These are phyloP conservation scores for Drechslera avenae DNA, from an alignment of 2,329 filamentous ascomycete species.

Conservation along the genomic window DNA sequence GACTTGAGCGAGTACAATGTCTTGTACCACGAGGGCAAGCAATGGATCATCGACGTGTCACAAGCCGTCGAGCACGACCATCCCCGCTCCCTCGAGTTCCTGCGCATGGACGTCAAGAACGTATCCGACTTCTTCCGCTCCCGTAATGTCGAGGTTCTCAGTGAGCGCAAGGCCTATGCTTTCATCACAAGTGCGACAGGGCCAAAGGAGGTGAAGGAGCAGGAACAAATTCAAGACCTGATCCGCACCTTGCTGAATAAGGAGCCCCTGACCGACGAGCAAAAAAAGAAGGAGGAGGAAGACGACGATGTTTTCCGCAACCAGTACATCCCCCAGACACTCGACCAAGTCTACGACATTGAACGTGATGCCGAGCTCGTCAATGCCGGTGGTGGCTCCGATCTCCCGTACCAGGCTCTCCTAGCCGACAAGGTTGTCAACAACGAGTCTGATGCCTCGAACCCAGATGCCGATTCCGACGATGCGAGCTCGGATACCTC, in stretches of 20 bases:
- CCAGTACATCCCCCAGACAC: conserved; percentile 93
- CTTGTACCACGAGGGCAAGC: conserved; percentile 78
- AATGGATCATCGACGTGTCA: conserved; percentile 96
- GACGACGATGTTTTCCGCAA: conserved; percentile 93
- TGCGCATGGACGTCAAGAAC: conserved; percentile 99
- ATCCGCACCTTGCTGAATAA: conserved; percentile 71
- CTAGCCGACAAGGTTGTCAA: conserved; percentile 69
- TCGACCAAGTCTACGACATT: conserved; percentile 95
- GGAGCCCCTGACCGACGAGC: conserved; percentile 54
- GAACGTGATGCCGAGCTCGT: conserved; percentile 86
- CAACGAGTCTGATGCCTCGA: conserved; percentile 53
- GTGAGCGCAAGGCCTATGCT: conserved; percentile 79
- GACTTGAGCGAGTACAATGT: conserved; percentile 99
- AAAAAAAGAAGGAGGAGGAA: conserved; percentile 67
- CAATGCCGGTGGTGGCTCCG: conserved; percentile 71
- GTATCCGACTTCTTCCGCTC: conserved; percentile 89
- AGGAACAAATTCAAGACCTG: conserved; percentile 63
- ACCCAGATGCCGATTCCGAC: conserved; percentile 23
- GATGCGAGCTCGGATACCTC: conserved; percentile 26
- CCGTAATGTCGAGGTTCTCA: conserved; percentile 79
- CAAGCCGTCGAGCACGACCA: conserved; percentile 98
- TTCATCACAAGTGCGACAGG: conserved; percentile 74
- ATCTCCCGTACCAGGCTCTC: conserved; percentile 84
- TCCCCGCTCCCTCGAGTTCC: conserved; percentile 86
- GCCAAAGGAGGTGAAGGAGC: conserved; percentile 57